Base-by-base conservation (phyloP, 345 rosid genomes). In the Sapria himalayana region DNA sequence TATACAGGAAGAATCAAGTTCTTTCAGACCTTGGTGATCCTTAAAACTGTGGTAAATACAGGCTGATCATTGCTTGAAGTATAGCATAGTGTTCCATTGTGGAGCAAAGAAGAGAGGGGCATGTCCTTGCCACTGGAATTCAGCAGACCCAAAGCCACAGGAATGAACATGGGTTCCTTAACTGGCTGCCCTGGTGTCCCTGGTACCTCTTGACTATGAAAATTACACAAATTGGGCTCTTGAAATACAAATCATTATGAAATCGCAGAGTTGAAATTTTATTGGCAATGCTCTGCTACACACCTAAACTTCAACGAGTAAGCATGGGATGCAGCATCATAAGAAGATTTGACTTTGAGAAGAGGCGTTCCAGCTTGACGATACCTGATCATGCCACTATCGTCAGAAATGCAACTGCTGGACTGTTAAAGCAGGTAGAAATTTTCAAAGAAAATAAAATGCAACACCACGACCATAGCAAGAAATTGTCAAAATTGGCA, bases 301-400 rank as follows among this genome's bases (percentile, higher is more conserved):
- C 43, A 91, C 99, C 95, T 71, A 61, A 89, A 84, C 69, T 74
- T 84, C 64, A 89, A 64, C 48, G 93, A 71, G 64, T 69, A 79
- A 22, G 81, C 71, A 58, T 11, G 68, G 55, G 81, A 70, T 48
- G 72, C 92, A 41, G 84, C 71, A 62, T 74, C 33, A 24, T 82
- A 89, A 49, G 69, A 62, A 12, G 99, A 79, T 22, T 69, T 53
- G 46, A 74, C 95, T 64, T 80, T 79, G 55, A 89, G 70, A n/a
- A 56, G 20, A 41, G 95, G 99, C 10, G 99, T 91, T 44, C 99
- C 99, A 37, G 99, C 93, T 71, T 91, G 95, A 29, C 95, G 84
- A 63, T 91, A 91, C 99, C 99, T 91, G 60, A 17, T 39, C 51
- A 40, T 52, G 50, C 22, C 10, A n/a, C 46, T 16, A 14, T 15